Conservation (phyloP, 129 eudicot species). For the Flaveria linearis region DNA sequence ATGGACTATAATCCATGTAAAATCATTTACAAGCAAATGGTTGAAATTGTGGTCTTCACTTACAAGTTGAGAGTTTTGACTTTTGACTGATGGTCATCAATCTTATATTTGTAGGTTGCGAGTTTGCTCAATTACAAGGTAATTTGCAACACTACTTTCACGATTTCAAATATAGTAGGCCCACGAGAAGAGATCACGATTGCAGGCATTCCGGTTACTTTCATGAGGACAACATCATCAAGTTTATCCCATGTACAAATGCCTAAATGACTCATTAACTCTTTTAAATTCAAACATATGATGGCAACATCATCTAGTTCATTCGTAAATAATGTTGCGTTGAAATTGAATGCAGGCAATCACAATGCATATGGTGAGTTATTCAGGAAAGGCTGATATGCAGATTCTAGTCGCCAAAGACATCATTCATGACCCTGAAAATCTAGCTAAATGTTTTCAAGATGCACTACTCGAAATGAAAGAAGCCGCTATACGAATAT, state of each 20-base stretch:
- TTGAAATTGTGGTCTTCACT: not conserved
- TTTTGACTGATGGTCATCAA: not conserved
- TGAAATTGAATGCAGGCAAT: slow-evolving; percentile 54
- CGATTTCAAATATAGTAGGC: slow-evolving; percentile 67
- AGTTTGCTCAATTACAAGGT: slow-evolving; percentile 56
- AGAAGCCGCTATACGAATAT: slow-evolving; percentile 36
- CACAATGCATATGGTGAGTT: slow-evolving; percentile 88
- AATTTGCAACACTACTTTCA: slow-evolving; percentile 66
- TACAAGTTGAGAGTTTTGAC: not conserved
- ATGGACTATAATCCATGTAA: not conserved
- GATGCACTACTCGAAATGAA: slow-evolving; percentile 75
- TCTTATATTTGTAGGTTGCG: slow-evolving; percentile 47
- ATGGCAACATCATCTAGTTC: not conserved
- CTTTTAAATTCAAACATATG: not conserved
- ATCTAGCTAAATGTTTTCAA: slow-evolving; percentile 72
- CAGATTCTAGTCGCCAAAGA: slow-evolving; percentile 86
- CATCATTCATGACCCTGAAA: slow-evolving; percentile 61
- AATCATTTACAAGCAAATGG: not conserved
- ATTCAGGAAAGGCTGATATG: slow-evolving; percentile 77
- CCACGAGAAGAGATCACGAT: slow-evolving; percentile 66
- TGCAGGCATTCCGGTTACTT: slow-evolving; percentile 61
- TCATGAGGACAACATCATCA: slow-evolving; percentile 52
- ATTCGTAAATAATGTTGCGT: not conserved
- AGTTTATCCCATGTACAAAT: slow-evolving; percentile 64
- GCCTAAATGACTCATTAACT: not conserved